These are phyloP conservation scores for Citrus sinensis DNA, from an alignment of 345 rosid genomes.

Conservation along the genomic window DVS_A1.0 CM039165.1:38105001-38105500, in stretches of 20 bases:
- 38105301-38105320: slow-evolving; percentile 5
- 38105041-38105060: too few relatives aligned
- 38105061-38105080: background rate
- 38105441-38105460: background rate
- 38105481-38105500: background rate
- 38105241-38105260: slow-evolving; percentile 61
- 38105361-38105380: background rate
- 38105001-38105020: slow-evolving; percentile 1
- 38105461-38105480: background rate
- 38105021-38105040: background rate
- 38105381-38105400: background rate
- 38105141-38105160: background rate
- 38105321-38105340: background rate
- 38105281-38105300: slow-evolving; percentile 44
- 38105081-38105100: background rate
- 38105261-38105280: slow-evolving; percentile 63
- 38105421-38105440: background rate
- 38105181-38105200: background rate
- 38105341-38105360: background rate
- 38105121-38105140: background rate
- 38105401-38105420: background rate
- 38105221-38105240: slow-evolving; percentile 89
- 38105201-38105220: slow-evolving; percentile 46
- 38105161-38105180: background rate
- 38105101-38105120: background rate